Evolutionary conservation across 2,329 filamentous ascomycete species (phyloP), one percentile per base, ranked within the genome.

Genomic region (Fusarium brevicatenulatum): DNA sequence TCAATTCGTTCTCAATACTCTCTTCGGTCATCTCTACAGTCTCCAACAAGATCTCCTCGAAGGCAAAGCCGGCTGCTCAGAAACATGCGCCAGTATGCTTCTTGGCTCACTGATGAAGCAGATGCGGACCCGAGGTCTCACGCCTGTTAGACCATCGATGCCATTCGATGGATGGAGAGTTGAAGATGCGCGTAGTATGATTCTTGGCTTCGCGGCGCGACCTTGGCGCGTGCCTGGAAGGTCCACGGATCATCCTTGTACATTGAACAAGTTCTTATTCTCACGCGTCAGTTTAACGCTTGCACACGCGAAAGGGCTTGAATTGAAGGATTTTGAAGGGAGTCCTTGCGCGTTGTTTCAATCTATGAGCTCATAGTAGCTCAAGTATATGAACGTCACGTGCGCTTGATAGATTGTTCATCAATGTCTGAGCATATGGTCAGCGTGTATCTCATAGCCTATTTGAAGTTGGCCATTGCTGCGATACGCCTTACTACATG

Each of bases 161-260:
- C 60, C 66, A 5, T 70, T 70, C 9, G 66, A 70, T 21, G 67
- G 67, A 18, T 70, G 66, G 66, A 69, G 58, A 25, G 66, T 69
- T 7, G 66, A 69, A 21, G 66, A 69, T 2, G 66, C 66, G 2
- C 68, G n/a, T 3, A 69, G n/a, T 12, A 52, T 54, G 13, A 69
- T 69, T 30, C 40, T 69, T 4, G 52, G 65, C 3, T 28, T 69
- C 15, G 42, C 58, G 2, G 66, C 59, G 18, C 58, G 50, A 3
- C 65, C 58, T 19, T 69, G 66, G 66, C 66, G 66, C 28, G 44
- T 69, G 4, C 66, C 66, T 53, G 66, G 66, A n/a, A 69, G 66
- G 5, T 39, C 66, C 4, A 65, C 53, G 4, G 66, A 69, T 58
- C 66, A 69, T 12, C 66, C 66, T 16, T 69, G 66, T 23, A 69